phyloP scores from a whole-genome alignment of 2,329 filamentous ascomycete species.

The Amauroascus verrucosus region DNA sequence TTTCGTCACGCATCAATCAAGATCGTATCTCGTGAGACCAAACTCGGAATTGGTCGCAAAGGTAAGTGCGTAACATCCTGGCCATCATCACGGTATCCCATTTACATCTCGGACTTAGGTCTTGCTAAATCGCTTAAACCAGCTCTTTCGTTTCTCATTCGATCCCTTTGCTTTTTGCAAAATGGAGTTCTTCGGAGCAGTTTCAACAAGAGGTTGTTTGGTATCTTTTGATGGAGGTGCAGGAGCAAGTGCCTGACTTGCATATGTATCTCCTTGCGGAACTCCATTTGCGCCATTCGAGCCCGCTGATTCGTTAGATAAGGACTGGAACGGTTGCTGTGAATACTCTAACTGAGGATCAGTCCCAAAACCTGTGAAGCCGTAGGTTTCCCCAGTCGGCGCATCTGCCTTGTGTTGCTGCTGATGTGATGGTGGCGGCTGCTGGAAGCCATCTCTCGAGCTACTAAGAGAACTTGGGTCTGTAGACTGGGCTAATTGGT shows the following conservation, averaged over 20 bases:
- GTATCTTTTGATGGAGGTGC: conserved; percentile 17
- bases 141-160: conserved; percentile 73
- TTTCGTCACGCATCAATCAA: conserved; percentile 1
- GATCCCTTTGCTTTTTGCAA: conserved; percentile 6
- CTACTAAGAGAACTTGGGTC: conserved; percentile 92
- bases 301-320: not conserved
- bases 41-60: not conserved
- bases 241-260: conserved; percentile 12
- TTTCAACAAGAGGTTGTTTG: conserved; percentile 1
- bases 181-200: conserved; percentile 13
- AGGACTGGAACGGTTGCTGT: conserved; percentile 14
- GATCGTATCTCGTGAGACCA: conserved; percentile 6
- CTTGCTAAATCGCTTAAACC: conserved; percentile 78
- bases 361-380: conserved; percentile 45
- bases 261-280: not conserved
- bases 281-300: conserved; percentile 12
- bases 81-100: not conserved
- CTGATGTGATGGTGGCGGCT: conserved; percentile 32
- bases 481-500: conserved; percentile 69
- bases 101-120: conserved; percentile 25
- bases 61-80: not conserved
- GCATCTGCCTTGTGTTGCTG: conserved; percentile 28
- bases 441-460: conserved; percentile 64
- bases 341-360: conserved; percentile 30
- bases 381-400: conserved; percentile 50